phyloP scores from a whole-genome alignment of 345 rosid genomes.

The Tarenaya hassleriana region DNA sequence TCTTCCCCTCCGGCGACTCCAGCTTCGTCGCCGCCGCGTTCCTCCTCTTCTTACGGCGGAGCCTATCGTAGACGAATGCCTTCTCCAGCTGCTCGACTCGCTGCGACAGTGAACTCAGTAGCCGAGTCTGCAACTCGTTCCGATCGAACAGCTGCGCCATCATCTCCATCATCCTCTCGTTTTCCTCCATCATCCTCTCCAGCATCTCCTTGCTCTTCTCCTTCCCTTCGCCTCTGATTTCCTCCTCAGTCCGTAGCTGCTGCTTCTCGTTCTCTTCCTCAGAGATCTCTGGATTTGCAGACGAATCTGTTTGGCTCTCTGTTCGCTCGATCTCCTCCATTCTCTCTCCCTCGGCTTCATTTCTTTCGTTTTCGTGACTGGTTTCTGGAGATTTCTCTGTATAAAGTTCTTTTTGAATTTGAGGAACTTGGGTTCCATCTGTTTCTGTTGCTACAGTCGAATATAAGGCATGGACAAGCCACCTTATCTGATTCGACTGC shows the following conservation, averaged over 20 bases:
- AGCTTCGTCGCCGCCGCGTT: slow-evolving; percentile 8
- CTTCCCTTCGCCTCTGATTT: slow-evolving; percentile 7
- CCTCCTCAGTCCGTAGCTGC: slow-evolving; percentile 35
- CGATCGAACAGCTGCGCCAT: slow-evolving; percentile 41
- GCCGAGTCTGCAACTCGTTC: slow-evolving; percentile 40
- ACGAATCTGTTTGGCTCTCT: slow-evolving; percentile 23
- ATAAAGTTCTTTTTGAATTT: background rate
- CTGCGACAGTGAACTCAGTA: slow-evolving; percentile 35
- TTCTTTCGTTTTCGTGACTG: background rate
- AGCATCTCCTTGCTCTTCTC: slow-evolving; percentile 28
- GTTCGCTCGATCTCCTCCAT: slow-evolving; percentile 1
- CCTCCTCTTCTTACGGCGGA: slow-evolving; percentile 38
- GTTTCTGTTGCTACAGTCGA: no score
- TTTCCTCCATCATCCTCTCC: slow-evolving; percentile 48
- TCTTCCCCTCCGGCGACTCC: slow-evolving; percentile 15
- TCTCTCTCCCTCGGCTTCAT: slow-evolving; percentile 3
- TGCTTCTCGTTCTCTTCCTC: slow-evolving; percentile 44
- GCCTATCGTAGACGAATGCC: slow-evolving; percentile 41
- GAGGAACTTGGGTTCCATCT: no score
- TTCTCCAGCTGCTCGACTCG: slow-evolving; percentile 56
- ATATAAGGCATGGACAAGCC: no score
- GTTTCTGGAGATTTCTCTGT: background rate
- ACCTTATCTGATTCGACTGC: no score
- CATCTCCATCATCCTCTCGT: slow-evolving; percentile 49
- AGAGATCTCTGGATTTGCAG: slow-evolving; percentile 13